These are phyloP conservation scores for Mycosphaerella sp. DNA, from an alignment of 2,329 filamentous ascomycete genomes.

Conservation along the genomic window DNA sequence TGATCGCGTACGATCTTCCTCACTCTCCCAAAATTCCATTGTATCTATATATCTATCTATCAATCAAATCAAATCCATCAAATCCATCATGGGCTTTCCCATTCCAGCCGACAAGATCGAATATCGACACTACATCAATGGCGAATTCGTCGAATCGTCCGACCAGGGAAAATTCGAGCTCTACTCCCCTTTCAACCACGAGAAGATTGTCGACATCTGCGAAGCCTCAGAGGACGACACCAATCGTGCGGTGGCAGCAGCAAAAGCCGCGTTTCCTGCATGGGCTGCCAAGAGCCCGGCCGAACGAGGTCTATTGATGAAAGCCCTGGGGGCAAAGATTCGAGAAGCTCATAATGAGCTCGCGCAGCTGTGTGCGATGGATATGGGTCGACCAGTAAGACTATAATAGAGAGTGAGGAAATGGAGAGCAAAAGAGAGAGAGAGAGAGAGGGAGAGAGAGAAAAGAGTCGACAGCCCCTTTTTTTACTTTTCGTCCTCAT, in stretches of 20 bases:
- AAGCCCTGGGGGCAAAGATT: constrained; percentile 44
- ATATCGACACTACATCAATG: constrained; percentile 47
- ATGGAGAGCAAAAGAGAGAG: too few species aligned
- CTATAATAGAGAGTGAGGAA: too few species aligned
- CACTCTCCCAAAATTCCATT: too few species aligned
- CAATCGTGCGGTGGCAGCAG: constrained; percentile 62
- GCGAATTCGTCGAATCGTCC: constrained; percentile 45
- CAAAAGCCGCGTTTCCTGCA: constrained; percentile 57
- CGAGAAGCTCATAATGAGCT: constrained; percentile 39
- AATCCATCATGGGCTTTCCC: constrained; percentile 18
- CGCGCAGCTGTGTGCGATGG: constrained; percentile 41
- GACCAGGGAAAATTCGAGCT: constrained; percentile 43
- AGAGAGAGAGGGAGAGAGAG: too few species aligned
- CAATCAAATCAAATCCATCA: neutral
- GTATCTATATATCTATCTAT: too few species aligned
- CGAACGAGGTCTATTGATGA: constrained; percentile 40
- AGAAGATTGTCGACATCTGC: constrained; percentile 50
- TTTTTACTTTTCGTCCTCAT: neutral
- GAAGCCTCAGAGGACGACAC: constrained; percentile 62
- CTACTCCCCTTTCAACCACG: constrained; percentile 39
- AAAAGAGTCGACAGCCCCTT: too few species aligned
- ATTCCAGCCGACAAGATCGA: constrained; percentile 29
- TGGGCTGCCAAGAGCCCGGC: constrained; percentile 49
- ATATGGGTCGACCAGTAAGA: constrained; percentile 42
- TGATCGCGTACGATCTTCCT: too few species aligned